phyloP scores from a whole-genome alignment of 2,329 filamentous ascomycete genomes.

The Coniella vitis region DNA sequence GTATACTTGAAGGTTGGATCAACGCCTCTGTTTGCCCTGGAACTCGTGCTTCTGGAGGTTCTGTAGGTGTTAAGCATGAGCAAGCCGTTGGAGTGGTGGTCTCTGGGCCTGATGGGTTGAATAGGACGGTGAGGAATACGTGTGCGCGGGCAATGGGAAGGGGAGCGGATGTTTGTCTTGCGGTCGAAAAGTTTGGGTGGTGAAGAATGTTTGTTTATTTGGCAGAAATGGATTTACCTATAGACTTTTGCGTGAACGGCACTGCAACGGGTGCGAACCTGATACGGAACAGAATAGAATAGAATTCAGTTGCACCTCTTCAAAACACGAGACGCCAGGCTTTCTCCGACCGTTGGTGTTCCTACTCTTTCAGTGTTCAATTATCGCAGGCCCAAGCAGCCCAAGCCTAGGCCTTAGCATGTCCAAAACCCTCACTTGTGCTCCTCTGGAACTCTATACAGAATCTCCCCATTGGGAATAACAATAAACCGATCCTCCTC shows the following conservation, averaged over 20 bases:
- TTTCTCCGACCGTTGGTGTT: too few species aligned
- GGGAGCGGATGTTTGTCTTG: slow-evolving; percentile 44
- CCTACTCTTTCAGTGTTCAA: too few species aligned
- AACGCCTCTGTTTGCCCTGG: slow-evolving; percentile 7
- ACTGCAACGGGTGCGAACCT: too few species aligned
- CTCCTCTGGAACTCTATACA: slow-evolving; percentile 9
- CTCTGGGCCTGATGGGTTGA: slow-evolving; percentile 56
- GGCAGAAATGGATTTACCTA: neutral
- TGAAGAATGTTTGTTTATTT: slow-evolving; percentile 24
- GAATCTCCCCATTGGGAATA: slow-evolving; percentile 10
- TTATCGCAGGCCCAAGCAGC: too few species aligned
- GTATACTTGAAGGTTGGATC: slow-evolving; percentile 33
- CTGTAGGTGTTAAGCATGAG: too few species aligned
- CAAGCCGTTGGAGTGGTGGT: slow-evolving; percentile 43
- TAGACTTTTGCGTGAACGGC: too few species aligned
- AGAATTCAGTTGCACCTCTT: too few species aligned
- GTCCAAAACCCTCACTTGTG: too few species aligned
- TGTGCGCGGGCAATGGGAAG: slow-evolving; percentile 41
- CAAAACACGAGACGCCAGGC: too few species aligned
- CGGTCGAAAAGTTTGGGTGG: slow-evolving; percentile 65
- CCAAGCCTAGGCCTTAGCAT: too few species aligned
- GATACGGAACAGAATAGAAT: too few species aligned
- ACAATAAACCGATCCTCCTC: slow-evolving; percentile 10
- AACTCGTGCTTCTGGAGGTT: too few species aligned
- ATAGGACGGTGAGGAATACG: slow-evolving; percentile 51